phyloP scores from a whole-genome alignment of 495 filamentous ascomycete species.

The Podospora fimiseda region DNA sequence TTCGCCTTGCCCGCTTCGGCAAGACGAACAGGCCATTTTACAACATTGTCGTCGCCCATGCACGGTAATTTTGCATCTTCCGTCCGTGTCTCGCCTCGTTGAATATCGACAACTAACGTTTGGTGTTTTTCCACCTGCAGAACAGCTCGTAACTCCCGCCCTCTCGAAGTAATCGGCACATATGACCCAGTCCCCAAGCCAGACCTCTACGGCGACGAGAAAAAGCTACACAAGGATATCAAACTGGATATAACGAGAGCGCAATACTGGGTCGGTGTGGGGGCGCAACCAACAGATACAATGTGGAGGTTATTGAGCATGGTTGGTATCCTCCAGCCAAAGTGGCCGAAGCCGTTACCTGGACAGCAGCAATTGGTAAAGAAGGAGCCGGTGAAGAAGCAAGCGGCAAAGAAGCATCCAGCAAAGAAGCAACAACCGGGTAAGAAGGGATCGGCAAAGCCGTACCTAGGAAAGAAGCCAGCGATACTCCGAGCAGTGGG shows the following conservation, averaged over 20 bases:
- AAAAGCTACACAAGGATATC: constrained; percentile 77
- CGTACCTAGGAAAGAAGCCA: no score
- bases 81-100: neutral
- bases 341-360: constrained; percentile 16
- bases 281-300: constrained; percentile 85
- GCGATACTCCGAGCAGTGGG: no score
- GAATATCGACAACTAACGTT: neutral
- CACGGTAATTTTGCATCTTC: constrained; percentile 56
- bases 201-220: constrained; percentile 58
- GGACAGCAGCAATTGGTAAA: constrained; percentile 1
- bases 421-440: neutral
- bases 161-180: constrained; percentile 90
- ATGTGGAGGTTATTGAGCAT: constrained; percentile 80
- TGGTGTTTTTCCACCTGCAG: constrained; percentile 27
- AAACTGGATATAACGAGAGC: constrained; percentile 73
- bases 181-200: constrained; percentile 85
- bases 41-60: constrained; percentile 94
- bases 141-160: constrained; percentile 74
- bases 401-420: neutral
- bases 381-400: neutral
- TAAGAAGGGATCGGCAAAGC: neutral
- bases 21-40: constrained; percentile 80
- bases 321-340: constrained; percentile 50
- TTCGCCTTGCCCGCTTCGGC: constrained; percentile 91
- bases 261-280: constrained; percentile 94